Conservation (phyloP, 345 rosid genomes). For the Murraya paniculata region DNA sequence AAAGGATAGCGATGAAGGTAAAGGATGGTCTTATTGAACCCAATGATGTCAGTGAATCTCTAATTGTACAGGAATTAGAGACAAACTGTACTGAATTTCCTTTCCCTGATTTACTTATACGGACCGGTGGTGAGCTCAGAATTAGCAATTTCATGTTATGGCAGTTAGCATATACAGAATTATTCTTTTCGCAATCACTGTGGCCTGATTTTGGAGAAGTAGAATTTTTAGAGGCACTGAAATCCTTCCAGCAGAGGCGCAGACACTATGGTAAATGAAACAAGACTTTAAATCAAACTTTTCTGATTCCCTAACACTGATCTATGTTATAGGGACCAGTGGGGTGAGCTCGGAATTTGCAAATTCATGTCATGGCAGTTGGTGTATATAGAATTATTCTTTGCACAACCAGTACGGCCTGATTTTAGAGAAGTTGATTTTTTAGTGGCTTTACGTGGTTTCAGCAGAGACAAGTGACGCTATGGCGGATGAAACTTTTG, state of each 20-base stretch:
- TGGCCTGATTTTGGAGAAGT: constrained; percentile 37
- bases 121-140: constrained; percentile 26
- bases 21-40: constrained; percentile 25
- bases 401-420: constrained; percentile 20
- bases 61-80: constrained; percentile 27
- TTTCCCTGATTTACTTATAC: constrained; percentile 23
- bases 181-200: constrained; percentile 20
- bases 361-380: constrained; percentile 30
- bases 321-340: constrained; percentile 19
- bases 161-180: constrained; percentile 30
- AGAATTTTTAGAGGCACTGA: constrained; percentile 27
- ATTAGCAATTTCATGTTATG: constrained; percentile 29
- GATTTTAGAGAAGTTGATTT: constrained; percentile 32
- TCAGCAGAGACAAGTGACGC: background rate
- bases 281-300: constrained; percentile 23
- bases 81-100: constrained; percentile 19
- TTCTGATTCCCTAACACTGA: constrained; percentile 15
- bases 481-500: background rate
- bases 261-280: constrained; percentile 23
- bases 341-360: constrained; percentile 23
- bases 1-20: constrained; percentile 25
- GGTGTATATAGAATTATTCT: constrained; percentile 27
- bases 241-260: constrained; percentile 19
- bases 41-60: constrained; percentile 9
- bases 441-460: constrained; percentile 23